Conservation (phyloP, 257 asterid species). For the Ajuga chamaepitys region DNA sequence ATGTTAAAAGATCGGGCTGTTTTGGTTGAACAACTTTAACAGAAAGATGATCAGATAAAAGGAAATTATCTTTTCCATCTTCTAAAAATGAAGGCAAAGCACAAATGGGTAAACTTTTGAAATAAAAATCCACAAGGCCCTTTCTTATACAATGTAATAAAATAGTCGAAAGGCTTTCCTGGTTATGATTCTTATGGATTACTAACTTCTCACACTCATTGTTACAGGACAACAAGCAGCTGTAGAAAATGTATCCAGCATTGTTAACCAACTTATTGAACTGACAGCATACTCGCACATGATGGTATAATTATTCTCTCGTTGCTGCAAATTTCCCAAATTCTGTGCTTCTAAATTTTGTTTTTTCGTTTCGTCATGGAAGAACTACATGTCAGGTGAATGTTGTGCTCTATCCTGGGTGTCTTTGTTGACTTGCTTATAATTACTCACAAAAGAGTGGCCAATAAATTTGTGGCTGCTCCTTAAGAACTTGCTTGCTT, state of each 20-base stretch:
- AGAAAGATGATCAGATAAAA: neutral
- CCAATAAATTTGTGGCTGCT: neutral
- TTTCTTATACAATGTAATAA: neutral
- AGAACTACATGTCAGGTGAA: neutral
- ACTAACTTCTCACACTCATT: conserved; percentile 2
- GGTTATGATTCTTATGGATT: conserved; percentile 8
- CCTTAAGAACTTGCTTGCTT: neutral
- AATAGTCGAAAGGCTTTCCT: neutral
- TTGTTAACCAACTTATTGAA: conserved; percentile 47
- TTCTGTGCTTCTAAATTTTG: neutral
- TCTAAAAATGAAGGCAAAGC: neutral
- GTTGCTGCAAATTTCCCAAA: neutral
- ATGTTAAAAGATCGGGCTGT: neutral
- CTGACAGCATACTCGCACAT: conserved; percentile 48
- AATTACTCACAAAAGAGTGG: neutral
- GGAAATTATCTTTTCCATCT: neutral
- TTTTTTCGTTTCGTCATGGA: neutral
- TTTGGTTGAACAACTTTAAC: neutral
- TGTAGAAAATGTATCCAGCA: conserved; percentile 48
- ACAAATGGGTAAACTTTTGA: neutral
- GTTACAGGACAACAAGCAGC: conserved; percentile 69
- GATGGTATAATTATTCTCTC: conserved; percentile 42
- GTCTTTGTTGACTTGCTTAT: neutral
- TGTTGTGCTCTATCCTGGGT: neutral
- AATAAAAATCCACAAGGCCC: neutral